Evolutionary conservation across 2,329 filamentous ascomycete genomes (phyloP), one percentile per base, ranked within the genome.

Genomic region (Hypoxylon rubiginosum): DNA sequence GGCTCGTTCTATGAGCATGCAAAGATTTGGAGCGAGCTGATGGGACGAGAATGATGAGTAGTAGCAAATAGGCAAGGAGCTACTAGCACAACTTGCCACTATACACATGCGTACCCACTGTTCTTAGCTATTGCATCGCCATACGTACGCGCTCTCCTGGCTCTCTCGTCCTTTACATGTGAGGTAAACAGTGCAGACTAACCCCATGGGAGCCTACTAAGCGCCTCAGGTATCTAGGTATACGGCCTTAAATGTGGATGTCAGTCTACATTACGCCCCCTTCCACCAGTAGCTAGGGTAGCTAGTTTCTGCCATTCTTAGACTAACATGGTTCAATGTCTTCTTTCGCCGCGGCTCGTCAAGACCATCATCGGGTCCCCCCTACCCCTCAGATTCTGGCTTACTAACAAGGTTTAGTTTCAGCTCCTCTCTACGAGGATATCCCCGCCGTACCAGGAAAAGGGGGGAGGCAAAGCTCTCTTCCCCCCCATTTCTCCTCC

Each of bases 401-500:
- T 43, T 24, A 54, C 7, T 53, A 51, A 41, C n/a, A 62, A 57
- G 32, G 58, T 57, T 59, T 58, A n/a, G 34, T 36, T 10, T 36
- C 34, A 36, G 34, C 34, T 36, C 13, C 34, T 36, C 34, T 15
- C 11, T 6, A 36, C 11, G 32, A 34, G 32, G 11, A 36, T 36
- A 36, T 15, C 34, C 34, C 13, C 11, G 34, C 34, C 34, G 4
- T 15, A 13, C 34, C 26, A 28, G 7, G 26, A 28, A 28, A 28
- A 28, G 11, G 34, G 32, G 32, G 32, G 32, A 34, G 32, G 26
- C 26, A 28, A 7, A 28, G 26, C 7, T 28, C 32, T 36, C 34
- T 15, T n/a, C n/a, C n/a, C n/a, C n/a, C n/a, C n/a, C n/a, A n/a
- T n/a, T n/a, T n/a, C n/a, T n/a, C n/a, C n/a, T n/a, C n/a, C n/a